Base-by-base conservation (phyloP, 1,139 yeast genomes). In the Candida sojae region DNA sequence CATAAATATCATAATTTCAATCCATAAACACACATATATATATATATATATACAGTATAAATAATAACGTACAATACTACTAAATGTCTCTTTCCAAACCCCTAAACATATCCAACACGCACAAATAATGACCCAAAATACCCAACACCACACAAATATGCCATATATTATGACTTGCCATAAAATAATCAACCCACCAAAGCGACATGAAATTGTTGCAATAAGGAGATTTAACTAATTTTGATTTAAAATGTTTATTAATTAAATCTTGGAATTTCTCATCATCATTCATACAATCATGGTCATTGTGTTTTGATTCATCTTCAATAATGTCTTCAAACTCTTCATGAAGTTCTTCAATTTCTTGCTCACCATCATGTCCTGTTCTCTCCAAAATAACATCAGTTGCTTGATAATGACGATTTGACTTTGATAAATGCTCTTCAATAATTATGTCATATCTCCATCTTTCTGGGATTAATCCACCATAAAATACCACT, bases 131-230 rank as follows among this genome's bases (percentile, higher is more conserved):
- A 35, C 95, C 96, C 50, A 88, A 69, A 25, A 91, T 83, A 2
- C 99, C 99, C 35, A 88, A 77, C 35, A 93, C 80, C 39, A 93
- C 99, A 62, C 88, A 89, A 13, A 90, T 66, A 67, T 93, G 99
- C 99, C 99, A 93, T 33, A 93, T 71, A 60, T 90, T 91, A 67
- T 93, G 99, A 44, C 97, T 89, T 34, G 83, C 79, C 51, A 84
- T 75, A 29, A 78, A 66, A 63, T 86, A 87, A 59, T 87, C 95
- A 8, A 85, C 86, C 93, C 96, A 91, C 95, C 86, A 93, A 60
- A 84, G 75, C 30, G 88, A 86, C 58, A 73, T 70, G 66, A 84
- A 84, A 55, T 70, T 82, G 33, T 66, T 62, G 39, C 66, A 65
- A 54, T 73, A 70, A 6, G 75, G 73, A 1, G 84, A 75, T 25